These are phyloP conservation scores for Crepidotus variabilis DNA, from an alignment of 768 basidiomycete species.

Conservation along the genomic window DNA sequence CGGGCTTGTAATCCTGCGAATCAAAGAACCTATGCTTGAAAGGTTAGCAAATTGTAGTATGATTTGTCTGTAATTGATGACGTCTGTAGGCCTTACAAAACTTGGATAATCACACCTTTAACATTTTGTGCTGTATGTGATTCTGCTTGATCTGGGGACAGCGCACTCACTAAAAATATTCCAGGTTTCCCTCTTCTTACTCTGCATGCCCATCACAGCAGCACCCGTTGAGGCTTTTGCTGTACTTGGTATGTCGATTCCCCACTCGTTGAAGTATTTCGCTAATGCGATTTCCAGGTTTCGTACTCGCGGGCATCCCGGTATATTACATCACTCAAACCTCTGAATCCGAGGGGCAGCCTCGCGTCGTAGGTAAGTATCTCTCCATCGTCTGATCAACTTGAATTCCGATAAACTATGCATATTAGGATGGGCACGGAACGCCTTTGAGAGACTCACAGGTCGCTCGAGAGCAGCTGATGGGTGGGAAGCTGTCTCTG, in stretches of 20 bases:
- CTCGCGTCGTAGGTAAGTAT: constrained; percentile 39
- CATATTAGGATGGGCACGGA: constrained; percentile 19
- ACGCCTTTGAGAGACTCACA: constrained; percentile 39
- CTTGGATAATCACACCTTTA: constrained; percentile 88
- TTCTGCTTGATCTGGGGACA: not conserved
- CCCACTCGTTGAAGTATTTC: not conserved
- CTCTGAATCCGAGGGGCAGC: constrained; percentile 37
- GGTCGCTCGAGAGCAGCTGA: constrained; percentile 50
- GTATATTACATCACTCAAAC: constrained; percentile 76
- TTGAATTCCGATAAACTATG: constrained; percentile 7
- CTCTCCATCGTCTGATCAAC: constrained; percentile 1
- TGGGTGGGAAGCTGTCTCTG: constrained; percentile 79
- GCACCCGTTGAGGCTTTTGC: constrained; percentile 86
- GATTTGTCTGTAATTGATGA: not conserved
- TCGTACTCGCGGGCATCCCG: constrained; percentile 75
- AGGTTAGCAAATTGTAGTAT: constrained; percentile 40
- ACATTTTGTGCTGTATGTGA: constrained; percentile 77
- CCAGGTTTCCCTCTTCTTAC: constrained; percentile 82
- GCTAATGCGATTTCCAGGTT: constrained; percentile 41
- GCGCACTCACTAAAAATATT: constrained; percentile 3
- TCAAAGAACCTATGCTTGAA: constrained; percentile 88
- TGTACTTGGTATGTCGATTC: constrained; percentile 63
- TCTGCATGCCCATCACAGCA: constrained; percentile 93
- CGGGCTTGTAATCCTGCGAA: constrained; percentile 80
- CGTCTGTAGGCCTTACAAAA: constrained; percentile 77